Conservation (phyloP, 2,329 filamentous ascomycete species). For the Helminthosporium solani region DNA sequence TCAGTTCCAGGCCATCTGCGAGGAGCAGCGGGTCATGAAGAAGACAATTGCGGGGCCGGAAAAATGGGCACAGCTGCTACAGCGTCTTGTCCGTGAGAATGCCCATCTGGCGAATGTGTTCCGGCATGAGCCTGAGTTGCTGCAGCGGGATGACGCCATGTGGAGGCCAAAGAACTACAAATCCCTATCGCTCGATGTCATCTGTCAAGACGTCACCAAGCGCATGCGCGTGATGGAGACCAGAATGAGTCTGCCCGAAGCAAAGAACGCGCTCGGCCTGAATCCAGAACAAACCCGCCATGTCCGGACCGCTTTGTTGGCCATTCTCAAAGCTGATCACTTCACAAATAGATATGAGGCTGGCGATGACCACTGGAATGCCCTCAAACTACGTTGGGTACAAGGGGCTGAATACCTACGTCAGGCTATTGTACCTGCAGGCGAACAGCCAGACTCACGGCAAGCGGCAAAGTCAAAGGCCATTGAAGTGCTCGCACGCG, state of each 20-base stretch:
- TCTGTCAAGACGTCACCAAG: conserved; percentile 81
- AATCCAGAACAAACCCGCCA: conserved; percentile 68
- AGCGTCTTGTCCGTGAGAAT: conserved; percentile 64
- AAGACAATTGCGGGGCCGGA: conserved; percentile 74
- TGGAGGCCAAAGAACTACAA: conserved; percentile 54
- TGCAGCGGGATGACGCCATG: conserved; percentile 41
- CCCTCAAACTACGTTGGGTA: conserved; percentile 69
- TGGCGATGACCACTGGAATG: conserved; percentile 69
- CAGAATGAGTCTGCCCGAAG: conserved; percentile 71
- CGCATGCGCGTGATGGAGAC: conserved; percentile 66
- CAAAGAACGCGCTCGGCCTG: conserved; percentile 69
- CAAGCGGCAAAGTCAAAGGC: conserved; percentile 61
- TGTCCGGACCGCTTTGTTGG: conserved; percentile 65
- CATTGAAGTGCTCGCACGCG: conserved; percentile 69
- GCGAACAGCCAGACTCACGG: conserved; percentile 54
- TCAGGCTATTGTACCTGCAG: conserved; percentile 43
- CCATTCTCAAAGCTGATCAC: conserved; percentile 63
- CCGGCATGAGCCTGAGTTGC: conserved; percentile 56
- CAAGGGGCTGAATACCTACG: conserved; percentile 58
- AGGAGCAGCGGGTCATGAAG: conserved; percentile 66
- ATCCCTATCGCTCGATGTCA: conserved; percentile 71
- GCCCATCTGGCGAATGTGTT: conserved; percentile 64
- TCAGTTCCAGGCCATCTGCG: conserved; percentile 70
- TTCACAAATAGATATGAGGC: conserved; percentile 74
- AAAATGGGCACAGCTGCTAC: conserved; percentile 71